Evolutionary conservation across 2,329 filamentous ascomycete species (phyloP).

Genomic region (Acrodontium crateriforme): DNA sequence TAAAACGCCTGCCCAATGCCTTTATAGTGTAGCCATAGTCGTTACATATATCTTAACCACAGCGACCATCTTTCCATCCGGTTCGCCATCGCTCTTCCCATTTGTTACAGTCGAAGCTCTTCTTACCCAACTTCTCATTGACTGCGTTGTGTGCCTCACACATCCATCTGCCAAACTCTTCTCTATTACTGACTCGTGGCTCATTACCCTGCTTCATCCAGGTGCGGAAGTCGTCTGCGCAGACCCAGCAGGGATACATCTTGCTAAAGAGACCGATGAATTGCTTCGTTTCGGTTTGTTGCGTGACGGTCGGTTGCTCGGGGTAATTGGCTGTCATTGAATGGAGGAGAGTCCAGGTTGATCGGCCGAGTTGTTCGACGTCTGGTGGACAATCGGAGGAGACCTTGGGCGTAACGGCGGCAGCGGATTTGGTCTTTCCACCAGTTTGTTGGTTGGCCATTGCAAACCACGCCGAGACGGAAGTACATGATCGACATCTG

Average conservation of each 20-base stretch:
- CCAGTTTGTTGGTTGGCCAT: constrained; percentile 31
- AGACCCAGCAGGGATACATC: constrained; percentile 91
- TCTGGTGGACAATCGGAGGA: constrained; percentile 73
- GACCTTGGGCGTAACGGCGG: constrained; percentile 22
- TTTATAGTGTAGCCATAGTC: too few species aligned
- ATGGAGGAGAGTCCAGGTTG: constrained; percentile 88
- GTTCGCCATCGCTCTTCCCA: constrained; percentile 95
- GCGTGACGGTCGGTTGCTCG: constrained; percentile 45
- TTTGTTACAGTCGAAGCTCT: constrained; percentile 70
- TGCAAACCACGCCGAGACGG: constrained; percentile 43
- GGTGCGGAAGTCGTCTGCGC: constrained; percentile 75
- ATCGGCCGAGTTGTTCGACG: constrained; percentile 72
- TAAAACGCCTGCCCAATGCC: too few species aligned
- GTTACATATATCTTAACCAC: too few species aligned
- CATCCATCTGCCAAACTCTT: constrained; percentile 69
- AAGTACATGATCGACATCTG: constrained; percentile 60
- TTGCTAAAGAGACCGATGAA: constrained; percentile 74
- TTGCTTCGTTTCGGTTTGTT: constrained; percentile 62
- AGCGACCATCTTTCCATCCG: constrained; percentile 63
- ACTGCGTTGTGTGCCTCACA: constrained; percentile 81
- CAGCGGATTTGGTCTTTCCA: constrained; percentile 7
- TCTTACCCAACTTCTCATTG: constrained; percentile 81
- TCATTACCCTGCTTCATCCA: constrained; percentile 62
- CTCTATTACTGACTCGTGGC: constrained; percentile 43
- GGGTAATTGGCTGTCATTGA: constrained; percentile 83